Conservation (phyloP, 352 stramenopile species). For the Plasmopara viticola region DNA sequence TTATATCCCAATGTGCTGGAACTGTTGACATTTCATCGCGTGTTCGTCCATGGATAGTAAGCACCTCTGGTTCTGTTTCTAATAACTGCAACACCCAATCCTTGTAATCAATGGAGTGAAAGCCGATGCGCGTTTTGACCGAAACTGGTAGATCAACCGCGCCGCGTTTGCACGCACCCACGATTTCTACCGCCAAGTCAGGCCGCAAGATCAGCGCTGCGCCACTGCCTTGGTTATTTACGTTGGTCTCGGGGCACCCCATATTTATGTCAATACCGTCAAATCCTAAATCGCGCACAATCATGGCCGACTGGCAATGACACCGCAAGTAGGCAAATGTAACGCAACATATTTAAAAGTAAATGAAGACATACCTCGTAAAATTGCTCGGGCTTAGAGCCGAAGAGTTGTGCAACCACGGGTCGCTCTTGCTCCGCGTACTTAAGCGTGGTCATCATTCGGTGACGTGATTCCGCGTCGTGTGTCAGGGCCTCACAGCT, state of each 20-base stretch:
- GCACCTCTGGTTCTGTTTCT: constrained; percentile 55
- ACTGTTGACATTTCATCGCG: constrained; percentile 81
- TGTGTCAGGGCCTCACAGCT: constrained; percentile 78
- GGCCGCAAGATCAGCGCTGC: constrained; percentile 62
- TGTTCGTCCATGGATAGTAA: constrained; percentile 74
- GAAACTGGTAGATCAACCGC: constrained; percentile 60
- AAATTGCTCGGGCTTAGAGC: constrained; percentile 82
- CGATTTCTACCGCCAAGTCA: constrained; percentile 51
- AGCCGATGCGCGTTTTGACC: constrained; percentile 78
- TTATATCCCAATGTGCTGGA: constrained; percentile 75
- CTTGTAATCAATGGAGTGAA: constrained; percentile 68
- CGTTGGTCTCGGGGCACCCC: constrained; percentile 69
- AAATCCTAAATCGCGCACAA: constrained; percentile 73
- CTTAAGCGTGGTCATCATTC: constrained; percentile 76
- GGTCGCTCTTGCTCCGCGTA: constrained; percentile 69
- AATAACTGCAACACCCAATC: constrained; percentile 73
- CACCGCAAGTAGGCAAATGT: not conserved
- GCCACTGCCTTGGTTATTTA: constrained; percentile 75
- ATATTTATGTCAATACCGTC: constrained; percentile 87
- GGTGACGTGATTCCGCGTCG: constrained; percentile 43
- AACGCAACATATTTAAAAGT: not conserved
- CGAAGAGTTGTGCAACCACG: constrained; percentile 77
- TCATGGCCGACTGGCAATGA: constrained; percentile 50
- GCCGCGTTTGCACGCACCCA: constrained; percentile 60
- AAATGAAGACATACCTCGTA: constrained; percentile 43